These are phyloP conservation scores for Microbotryum scabiosae DNA, from an alignment of 1,284 basidiomycete species.

Conservation along the genomic window DNA sequence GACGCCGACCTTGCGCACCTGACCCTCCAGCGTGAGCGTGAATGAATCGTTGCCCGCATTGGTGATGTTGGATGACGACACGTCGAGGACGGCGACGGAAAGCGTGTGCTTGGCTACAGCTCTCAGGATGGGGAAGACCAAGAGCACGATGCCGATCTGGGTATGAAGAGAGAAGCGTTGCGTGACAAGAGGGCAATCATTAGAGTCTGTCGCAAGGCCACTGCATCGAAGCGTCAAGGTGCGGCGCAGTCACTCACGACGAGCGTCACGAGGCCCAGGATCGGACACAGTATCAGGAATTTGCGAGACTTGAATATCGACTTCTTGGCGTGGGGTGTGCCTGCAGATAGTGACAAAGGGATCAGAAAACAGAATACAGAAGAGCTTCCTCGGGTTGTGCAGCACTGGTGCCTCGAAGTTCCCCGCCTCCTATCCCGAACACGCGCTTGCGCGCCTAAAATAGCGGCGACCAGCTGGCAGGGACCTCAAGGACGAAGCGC, in stretches of 20 bases:
- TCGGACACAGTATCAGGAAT: constrained; percentile 16
- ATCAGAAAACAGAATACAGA: no score
- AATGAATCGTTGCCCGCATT: constrained; percentile 36
- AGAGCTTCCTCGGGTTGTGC: no score
- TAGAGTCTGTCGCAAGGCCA: no score
- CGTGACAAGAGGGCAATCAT: background rate
- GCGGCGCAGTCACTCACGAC: background rate
- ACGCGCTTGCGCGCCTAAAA: background rate
- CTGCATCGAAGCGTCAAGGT: no score
- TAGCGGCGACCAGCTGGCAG: background rate
- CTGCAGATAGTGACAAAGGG: background rate
- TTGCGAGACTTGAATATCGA: constrained; percentile 18
- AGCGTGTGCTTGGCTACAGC: constrained; percentile 40
- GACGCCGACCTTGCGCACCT: constrained; percentile 39
- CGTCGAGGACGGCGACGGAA: constrained; percentile 36
- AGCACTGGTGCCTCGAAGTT: no score
- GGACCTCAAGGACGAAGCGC: background rate
- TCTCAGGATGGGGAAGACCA: constrained; percentile 38
- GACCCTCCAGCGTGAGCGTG: constrained; percentile 37
- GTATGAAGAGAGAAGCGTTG: background rate
- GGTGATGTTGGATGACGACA: constrained; percentile 40
- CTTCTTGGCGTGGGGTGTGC: constrained; percentile 26
- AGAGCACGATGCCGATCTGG: constrained; percentile 33
- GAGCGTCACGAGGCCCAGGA: constrained; percentile 11
- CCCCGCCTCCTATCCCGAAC: background rate